phyloP scores from a whole-genome alignment of 129 eudicot species.

The Tagetes erecta region DNA sequence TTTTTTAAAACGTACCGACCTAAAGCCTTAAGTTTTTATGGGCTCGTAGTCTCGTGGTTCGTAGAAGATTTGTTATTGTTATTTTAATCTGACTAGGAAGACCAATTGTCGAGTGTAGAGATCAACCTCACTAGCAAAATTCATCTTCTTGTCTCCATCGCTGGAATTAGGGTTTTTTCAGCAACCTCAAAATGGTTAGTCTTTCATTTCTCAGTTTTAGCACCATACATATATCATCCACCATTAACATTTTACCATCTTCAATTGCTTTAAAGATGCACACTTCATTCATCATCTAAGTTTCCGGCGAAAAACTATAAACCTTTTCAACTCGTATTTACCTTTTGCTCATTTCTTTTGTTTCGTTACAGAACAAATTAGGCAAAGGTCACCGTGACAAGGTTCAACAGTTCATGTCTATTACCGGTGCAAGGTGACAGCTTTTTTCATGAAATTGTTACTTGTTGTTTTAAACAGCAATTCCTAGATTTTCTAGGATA shows the following conservation, averaged over 20 bases:
- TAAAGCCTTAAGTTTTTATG: no score
- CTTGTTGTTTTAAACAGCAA: not conserved
- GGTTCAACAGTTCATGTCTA: slow-evolving; percentile 71
- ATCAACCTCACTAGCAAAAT: not conserved
- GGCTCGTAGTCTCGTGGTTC: no score
- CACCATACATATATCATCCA: not conserved
- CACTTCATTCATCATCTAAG: not conserved
- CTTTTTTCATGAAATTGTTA: not conserved
- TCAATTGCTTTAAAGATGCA: not conserved
- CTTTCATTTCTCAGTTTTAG: not conserved
- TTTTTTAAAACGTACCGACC: no score
- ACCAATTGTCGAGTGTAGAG: not conserved
- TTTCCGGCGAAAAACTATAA: not conserved
- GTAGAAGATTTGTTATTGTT: not conserved
- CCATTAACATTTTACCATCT: not conserved
- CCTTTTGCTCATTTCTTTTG: not conserved
- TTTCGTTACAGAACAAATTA: slow-evolving; percentile 63
- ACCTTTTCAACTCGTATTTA: not conserved
- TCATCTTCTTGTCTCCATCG: not conserved
- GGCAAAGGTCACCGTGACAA: slow-evolving; percentile 90
- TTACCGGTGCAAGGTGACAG: slow-evolving; percentile 77
- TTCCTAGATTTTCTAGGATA: no score
- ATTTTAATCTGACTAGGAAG: not conserved
- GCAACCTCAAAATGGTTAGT: slow-evolving; percentile 14
- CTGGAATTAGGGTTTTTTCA: slow-evolving; percentile 10